Conservation (phyloP, 352 stramenopile species). For the Phytophthora aleatoria region DNA sequence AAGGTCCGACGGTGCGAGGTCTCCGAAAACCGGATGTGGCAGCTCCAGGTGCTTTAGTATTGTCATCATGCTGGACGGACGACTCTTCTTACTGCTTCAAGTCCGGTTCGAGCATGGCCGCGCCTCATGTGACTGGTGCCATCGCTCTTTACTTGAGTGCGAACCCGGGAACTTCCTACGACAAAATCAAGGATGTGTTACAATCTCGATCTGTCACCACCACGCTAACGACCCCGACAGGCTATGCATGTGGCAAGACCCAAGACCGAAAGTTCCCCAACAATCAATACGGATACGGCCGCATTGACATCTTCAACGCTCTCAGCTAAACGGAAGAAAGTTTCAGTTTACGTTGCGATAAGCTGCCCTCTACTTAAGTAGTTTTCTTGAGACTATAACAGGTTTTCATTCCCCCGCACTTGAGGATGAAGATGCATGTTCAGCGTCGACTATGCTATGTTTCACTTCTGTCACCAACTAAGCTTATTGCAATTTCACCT, state of each 20-base stretch:
- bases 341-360: too few relatives aligned
- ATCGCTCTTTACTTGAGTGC: constrained; percentile 60
- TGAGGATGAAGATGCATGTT: too few relatives aligned
- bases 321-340: constrained; percentile 23
- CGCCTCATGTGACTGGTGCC: constrained; percentile 61
- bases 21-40: constrained; percentile 59
- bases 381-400: too few relatives aligned
- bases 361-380: too few relatives aligned
- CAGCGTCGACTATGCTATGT: too few relatives aligned
- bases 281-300: constrained; percentile 63
- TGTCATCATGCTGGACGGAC: constrained; percentile 53
- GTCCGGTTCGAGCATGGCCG: constrained; percentile 70
- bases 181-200: constrained; percentile 48
- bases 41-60: constrained; percentile 51
- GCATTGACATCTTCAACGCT: constrained; percentile 44
- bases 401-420: too few relatives aligned
- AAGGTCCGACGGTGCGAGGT: constrained; percentile 49
- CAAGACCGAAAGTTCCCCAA: constrained; percentile 55
- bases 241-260: constrained; percentile 44
- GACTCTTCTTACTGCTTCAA: constrained; percentile 59
- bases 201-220: constrained; percentile 34
- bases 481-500: too few relatives aligned
- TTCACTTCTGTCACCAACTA: too few relatives aligned
- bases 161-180: constrained; percentile 42
- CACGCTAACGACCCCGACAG: constrained; percentile 35